Conservation (phyloP, 176 grass and related monocot species). For the Rhipidocladum racemiflorum region DNA sequence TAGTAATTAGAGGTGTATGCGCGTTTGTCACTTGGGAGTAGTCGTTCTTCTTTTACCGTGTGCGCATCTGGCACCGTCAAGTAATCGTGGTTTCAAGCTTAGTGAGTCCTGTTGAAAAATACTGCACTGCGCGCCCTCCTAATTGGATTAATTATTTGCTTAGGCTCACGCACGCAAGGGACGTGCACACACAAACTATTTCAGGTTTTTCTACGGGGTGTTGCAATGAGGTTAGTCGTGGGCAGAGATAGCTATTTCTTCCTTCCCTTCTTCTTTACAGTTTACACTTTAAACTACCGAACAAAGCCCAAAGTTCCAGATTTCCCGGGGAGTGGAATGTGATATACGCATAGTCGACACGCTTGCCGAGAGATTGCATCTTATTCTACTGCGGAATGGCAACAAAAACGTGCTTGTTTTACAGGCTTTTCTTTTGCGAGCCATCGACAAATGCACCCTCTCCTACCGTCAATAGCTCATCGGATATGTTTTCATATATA, state of each 20-base stretch:
- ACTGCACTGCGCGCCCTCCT: not conserved
- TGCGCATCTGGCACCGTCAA: not conserved
- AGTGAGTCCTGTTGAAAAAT: not conserved
- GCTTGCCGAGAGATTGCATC: not conserved
- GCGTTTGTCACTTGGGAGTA: not conserved
- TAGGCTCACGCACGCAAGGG: too few relatives aligned
- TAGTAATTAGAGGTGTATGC: not conserved
- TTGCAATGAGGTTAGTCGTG: not conserved
- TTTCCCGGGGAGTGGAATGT: not conserved
- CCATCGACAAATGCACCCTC: not conserved
- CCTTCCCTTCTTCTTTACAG: too few relatives aligned
- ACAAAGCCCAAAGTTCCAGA: not conserved
- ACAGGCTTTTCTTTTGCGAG: not conserved
- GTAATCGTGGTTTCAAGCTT: not conserved
- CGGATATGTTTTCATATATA: not conserved
- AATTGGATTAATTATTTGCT: not conserved
- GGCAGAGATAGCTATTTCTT: too few relatives aligned
- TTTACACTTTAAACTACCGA: too few relatives aligned
- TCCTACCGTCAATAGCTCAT: not conserved
- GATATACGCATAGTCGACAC: not conserved
- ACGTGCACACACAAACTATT: not conserved
- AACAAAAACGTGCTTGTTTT: not conserved
- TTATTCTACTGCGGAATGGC: not conserved
- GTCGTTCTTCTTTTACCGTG: not conserved
- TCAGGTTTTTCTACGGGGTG: not conserved